phyloP scores from a whole-genome alignment of 352 stramenopile genomes.

The Globisporangium rhizosaccharum region DNA sequence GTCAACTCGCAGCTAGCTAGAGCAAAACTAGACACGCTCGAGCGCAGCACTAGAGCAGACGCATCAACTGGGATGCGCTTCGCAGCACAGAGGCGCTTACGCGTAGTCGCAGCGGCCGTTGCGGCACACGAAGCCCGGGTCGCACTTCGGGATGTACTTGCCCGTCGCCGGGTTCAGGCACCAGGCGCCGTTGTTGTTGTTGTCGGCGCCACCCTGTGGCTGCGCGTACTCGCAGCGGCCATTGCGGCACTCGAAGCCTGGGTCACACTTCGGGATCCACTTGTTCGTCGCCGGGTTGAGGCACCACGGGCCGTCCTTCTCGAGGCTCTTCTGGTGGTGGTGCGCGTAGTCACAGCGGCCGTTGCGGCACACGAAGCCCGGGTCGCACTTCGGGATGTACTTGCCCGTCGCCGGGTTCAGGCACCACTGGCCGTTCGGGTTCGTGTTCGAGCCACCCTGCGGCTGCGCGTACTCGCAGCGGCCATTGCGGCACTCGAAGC shows the following conservation, averaged over 20 bases:
- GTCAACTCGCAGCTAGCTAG: neutral
- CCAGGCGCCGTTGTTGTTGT: constrained; percentile 1
- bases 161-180: constrained; percentile 13
- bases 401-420: constrained; percentile 13
- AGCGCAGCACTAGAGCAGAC: neutral
- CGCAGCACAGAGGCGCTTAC: neutral
- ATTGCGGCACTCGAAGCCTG: constrained; percentile 13
- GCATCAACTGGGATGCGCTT: neutral
- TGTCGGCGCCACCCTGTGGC: neutral
- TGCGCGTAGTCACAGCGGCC: constrained; percentile 8
- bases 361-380: constrained; percentile 14
- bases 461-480: constrained; percentile 11
- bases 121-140: constrained; percentile 12
- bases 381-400: constrained; percentile 11
- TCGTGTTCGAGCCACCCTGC: neutral
- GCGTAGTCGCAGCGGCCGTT: constrained; percentile 12
- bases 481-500: constrained; percentile 13
- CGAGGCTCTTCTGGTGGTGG: neutral
- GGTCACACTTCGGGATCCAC: constrained; percentile 11
- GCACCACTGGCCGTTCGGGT: constrained; percentile 4
- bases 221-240: constrained; percentile 11
- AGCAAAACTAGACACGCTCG: neutral
- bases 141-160: constrained; percentile 13
- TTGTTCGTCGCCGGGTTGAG: constrained; percentile 12
- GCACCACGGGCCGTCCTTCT: constrained; percentile 8